These are phyloP conservation scores for Grammothele lineata DNA, from an alignment of 768 basidiomycete species.

Conservation along the genomic window DNA sequence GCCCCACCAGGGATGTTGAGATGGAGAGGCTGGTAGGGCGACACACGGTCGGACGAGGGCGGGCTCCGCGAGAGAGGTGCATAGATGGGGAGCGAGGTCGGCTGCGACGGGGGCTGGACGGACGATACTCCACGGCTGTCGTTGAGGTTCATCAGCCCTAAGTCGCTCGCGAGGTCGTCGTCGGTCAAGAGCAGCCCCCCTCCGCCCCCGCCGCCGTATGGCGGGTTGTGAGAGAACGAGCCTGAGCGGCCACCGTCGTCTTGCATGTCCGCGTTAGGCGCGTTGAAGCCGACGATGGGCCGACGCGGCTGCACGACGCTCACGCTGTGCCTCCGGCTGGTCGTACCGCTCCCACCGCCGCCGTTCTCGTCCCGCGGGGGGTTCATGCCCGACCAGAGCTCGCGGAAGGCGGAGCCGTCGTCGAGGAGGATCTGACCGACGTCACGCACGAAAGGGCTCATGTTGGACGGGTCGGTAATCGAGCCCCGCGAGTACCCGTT, in stretches of 20 bases:
- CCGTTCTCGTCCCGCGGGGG: conserved; percentile 61
- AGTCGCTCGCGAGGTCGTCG: conserved; percentile 74
- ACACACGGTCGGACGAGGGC: conserved; percentile 42
- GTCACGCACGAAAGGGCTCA: conserved; percentile 83
- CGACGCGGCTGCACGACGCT: conserved; percentile 75
- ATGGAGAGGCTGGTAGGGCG: conserved; percentile 60
- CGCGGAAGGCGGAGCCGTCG: conserved; percentile 66
- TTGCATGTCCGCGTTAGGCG: conserved; percentile 42
- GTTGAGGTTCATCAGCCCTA: conserved; percentile 59
- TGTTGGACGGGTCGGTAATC: conserved; percentile 61
- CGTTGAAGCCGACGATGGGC: conserved; percentile 65
- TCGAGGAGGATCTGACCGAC: conserved; percentile 74
- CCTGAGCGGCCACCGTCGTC: conserved; percentile 35
- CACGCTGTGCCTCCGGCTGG: conserved; percentile 79
- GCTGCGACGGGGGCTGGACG: conserved; percentile 57
- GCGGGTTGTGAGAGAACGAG: conserved; percentile 29
- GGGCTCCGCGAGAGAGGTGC: conserved; percentile 65
- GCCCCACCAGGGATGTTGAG: conserved; percentile 45
- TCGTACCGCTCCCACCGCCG: conserved; percentile 69
- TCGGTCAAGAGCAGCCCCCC: conserved; percentile 60
- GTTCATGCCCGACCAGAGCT: conserved; percentile 72
- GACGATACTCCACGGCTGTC: conserved; percentile 27
- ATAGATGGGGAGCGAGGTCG: conserved; percentile 74
- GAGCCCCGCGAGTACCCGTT: conserved; percentile 46
- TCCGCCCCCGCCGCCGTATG: conserved; percentile 47